Percentiles rank a stretch among this genome's conserved stretches.
These are phyloP conservation scores for Trichophyton simii DNA, from an alignment of 2,329 filamentous ascomycete species.

Conservation along the genomic window DNA sequence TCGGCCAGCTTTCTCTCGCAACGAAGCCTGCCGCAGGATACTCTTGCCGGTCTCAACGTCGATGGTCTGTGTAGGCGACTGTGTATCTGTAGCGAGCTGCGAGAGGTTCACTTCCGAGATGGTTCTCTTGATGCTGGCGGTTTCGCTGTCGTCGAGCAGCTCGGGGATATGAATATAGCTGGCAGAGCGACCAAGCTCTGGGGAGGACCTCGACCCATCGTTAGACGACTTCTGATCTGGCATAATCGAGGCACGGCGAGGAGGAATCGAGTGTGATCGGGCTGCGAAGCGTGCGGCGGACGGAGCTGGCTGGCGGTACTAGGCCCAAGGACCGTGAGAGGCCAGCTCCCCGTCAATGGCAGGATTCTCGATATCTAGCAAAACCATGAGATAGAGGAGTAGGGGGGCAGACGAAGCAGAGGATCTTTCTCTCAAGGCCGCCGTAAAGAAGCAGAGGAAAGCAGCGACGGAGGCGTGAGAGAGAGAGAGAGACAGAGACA, in stretches of 20 bases:
- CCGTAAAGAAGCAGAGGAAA: background rate
- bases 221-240: constrained; percentile 20
- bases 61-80: constrained; percentile 21
- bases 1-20: constrained; percentile 17
- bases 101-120: constrained; percentile 39
- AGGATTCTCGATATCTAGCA: background rate
- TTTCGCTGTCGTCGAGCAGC: constrained; percentile 22
- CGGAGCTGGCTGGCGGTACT: constrained; percentile 10
- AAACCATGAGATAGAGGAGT: background rate
- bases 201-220: constrained; percentile 13
- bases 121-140: constrained; percentile 36
- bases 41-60: constrained; percentile 30
- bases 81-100: constrained; percentile 23
- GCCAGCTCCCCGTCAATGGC: constrained; percentile 31
- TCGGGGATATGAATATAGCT: constrained; percentile 46
- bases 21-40: constrained; percentile 30
- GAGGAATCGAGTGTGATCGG: constrained; percentile 9
- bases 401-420: background rate
- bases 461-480: background rate
- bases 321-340: constrained; percentile 20
- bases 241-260: constrained; percentile 20
- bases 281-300: constrained; percentile 8
- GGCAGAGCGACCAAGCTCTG: constrained; percentile 40
- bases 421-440: background rate
- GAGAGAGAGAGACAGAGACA: background rate